Conservation (phyloP, 192 early-diverging fungal genomes). For the Pecoramyces ruminantium region DNA sequence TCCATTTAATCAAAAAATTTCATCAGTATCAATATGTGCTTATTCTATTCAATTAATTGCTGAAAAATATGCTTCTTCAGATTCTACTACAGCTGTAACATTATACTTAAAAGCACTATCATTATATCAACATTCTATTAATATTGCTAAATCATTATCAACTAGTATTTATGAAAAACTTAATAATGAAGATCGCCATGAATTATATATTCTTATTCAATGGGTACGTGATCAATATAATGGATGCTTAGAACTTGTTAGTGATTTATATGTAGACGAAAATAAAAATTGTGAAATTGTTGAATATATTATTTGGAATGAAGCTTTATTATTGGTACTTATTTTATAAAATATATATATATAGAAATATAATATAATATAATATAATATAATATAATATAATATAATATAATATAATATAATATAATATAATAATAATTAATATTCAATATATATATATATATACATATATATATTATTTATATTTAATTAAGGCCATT, state of each 20-base stretch:
- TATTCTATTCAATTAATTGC: neutral
- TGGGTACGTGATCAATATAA: constrained; percentile 86
- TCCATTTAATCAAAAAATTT: neutral
- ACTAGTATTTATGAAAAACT: neutral
- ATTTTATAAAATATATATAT: neutral
- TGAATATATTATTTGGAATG: neutral
- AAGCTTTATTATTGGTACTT: neutral
- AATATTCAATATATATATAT: no score
- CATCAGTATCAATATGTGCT: neutral
- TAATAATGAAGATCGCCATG: neutral
- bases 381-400: no score
- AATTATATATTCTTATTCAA: constrained; percentile 35
- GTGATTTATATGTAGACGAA: neutral
- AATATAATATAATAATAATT: no score
- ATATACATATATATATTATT: no score
- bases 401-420: no score
- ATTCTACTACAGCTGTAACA: neutral
- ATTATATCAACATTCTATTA: neutral
- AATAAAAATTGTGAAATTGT: neutral
- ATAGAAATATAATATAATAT: neutral
- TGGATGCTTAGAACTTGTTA: constrained; percentile 57
- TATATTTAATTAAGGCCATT: neutral
- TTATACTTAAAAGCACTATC: neutral
- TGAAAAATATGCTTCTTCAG: neutral
- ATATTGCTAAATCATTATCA: neutral